A percentile compares a stretch with the other conserved stretches of the same genome.
These are phyloP conservation scores for Trichoderma gamsii DNA, from an alignment of 495 filamentous ascomycete species.

Conservation along the genomic window DNA sequence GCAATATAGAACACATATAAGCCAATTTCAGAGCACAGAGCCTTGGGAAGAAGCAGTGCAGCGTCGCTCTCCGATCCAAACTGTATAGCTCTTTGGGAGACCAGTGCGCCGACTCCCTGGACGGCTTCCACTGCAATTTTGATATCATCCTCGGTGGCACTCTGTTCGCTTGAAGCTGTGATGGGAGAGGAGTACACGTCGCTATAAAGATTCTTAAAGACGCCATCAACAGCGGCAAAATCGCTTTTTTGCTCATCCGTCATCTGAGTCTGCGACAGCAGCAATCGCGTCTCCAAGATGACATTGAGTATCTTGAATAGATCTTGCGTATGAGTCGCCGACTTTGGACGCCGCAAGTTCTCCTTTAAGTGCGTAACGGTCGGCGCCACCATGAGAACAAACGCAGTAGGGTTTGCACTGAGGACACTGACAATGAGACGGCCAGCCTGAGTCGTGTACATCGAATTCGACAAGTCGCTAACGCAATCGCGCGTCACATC, in stretches of 20 bases:
- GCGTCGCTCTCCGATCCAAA: neutral
- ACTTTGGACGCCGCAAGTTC: slow-evolving; percentile 11
- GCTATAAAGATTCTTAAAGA: slow-evolving; percentile 11
- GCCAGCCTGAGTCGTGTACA: slow-evolving; percentile 13
- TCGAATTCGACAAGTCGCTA: slow-evolving; percentile 30
- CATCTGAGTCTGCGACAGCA: slow-evolving; percentile 3
- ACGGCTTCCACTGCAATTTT: slow-evolving; percentile 11
- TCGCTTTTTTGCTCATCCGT: slow-evolving; percentile 3
- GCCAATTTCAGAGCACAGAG: slow-evolving; percentile 3
- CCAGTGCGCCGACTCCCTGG: slow-evolving; percentile 12
- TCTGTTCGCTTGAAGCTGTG: neutral
- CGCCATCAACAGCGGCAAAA: slow-evolving; percentile 7
- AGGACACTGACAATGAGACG: slow-evolving; percentile 15
- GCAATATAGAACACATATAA: neutral
- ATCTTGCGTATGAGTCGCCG: slow-evolving; percentile 1
- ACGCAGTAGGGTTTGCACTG: slow-evolving; percentile 10
- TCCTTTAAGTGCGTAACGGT: slow-evolving; percentile 14
- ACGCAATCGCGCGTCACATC: slow-evolving; percentile 37
- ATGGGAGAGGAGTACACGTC: slow-evolving; percentile 12
- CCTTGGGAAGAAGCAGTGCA: slow-evolving; percentile 4
- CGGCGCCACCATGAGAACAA: slow-evolving; percentile 16
- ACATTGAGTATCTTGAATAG: slow-evolving; percentile 14
- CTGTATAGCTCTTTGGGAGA: neutral
- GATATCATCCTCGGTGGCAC: slow-evolving; percentile 3
- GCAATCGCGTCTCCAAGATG: slow-evolving; percentile 11